Evolutionary conservation across 805 yeast genomes (phyloP).

Genomic region (Pichia cabralensis): DNA sequence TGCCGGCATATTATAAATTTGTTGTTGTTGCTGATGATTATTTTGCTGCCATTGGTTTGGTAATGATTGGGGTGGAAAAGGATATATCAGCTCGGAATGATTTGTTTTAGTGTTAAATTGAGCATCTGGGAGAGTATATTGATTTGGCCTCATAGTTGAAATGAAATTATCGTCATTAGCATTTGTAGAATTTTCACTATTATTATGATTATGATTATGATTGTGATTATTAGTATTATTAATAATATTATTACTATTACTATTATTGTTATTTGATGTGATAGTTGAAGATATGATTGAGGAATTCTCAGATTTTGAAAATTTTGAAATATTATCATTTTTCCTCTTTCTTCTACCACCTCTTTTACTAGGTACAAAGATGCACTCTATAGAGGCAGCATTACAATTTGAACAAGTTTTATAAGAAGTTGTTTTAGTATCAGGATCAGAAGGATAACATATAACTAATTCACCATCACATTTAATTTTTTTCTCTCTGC

Average conservation of each 20-base stretch:
- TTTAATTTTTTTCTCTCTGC: conserved; percentile 56
- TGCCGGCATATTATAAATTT: too few species aligned
- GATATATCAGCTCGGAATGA: too few species aligned
- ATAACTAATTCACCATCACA: conserved; percentile 48
- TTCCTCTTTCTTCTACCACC: conserved; percentile 45
- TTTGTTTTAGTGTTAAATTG: background rate
- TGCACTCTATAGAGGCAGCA: conserved; percentile 36
- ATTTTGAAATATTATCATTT: background rate
- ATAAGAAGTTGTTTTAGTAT: conserved; percentile 12
- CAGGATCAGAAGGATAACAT: conserved; percentile 2
- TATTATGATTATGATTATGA: background rate
- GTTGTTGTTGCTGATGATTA: too few species aligned
- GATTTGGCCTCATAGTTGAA: background rate
- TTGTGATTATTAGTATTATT: background rate
- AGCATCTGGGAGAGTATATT: background rate
- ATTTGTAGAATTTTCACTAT: background rate
- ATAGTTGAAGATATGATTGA: conserved; percentile 1
- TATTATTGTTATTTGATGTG: background rate
- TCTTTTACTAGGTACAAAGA: conserved; percentile 45
- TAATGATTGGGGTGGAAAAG: too few species aligned
- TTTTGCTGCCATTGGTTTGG: too few species aligned
- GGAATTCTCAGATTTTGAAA: conserved; percentile 1
- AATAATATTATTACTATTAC: background rate
- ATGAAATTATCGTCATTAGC: background rate
- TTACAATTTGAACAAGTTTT: conserved; percentile 42